These are phyloP conservation scores for Plenodomus lindquistii DNA, from an alignment of 2,329 filamentous ascomycete genomes.

Conservation along the genomic window DNA sequence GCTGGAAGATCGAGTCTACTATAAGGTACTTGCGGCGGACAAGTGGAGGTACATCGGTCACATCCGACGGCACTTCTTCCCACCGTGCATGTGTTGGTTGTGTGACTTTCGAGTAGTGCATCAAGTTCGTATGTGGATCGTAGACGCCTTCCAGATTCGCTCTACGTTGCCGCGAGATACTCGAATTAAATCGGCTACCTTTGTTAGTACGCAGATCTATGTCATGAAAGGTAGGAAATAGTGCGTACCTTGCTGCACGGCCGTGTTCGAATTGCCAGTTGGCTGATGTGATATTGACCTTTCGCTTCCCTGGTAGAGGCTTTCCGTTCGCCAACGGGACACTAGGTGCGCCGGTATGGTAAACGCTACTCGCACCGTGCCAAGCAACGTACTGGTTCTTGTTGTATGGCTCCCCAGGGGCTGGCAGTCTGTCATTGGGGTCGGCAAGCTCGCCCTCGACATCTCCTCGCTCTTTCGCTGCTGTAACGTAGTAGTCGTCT, in stretches of 20 bases:
- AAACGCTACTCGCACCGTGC: constrained; percentile 95
- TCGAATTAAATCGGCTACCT: constrained; percentile 78
- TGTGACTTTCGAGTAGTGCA: constrained; percentile 85
- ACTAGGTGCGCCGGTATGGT: constrained; percentile 79
- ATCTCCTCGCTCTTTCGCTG: constrained; percentile 74
- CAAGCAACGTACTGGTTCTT: constrained; percentile 98
- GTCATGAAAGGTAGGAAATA: background rate
- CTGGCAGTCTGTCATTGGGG: constrained; percentile 78
- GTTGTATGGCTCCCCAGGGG: constrained; percentile 86
- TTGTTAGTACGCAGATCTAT: constrained; percentile 19
- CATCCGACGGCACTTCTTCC: constrained; percentile 65
- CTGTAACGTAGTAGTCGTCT: constrained; percentile 86
- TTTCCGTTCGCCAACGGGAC: constrained; percentile 78
- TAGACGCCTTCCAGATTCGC: constrained; percentile 78
- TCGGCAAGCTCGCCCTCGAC: constrained; percentile 90
- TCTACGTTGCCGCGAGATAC: constrained; percentile 69
- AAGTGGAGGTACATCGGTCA: constrained; percentile 55
- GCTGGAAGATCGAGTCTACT: constrained; percentile 63
- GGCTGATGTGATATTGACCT: constrained; percentile 84
- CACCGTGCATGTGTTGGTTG: constrained; percentile 87
- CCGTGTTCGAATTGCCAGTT: constrained; percentile 99
- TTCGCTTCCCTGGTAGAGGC: constrained; percentile 73
- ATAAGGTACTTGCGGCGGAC: constrained; percentile 66
- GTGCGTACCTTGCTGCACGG: constrained; percentile 78
- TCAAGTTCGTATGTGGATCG: constrained; percentile 89